Evolutionary conservation across 345 rosid species (phyloP).

Genomic region (Lepidium aucheri): DNA sequence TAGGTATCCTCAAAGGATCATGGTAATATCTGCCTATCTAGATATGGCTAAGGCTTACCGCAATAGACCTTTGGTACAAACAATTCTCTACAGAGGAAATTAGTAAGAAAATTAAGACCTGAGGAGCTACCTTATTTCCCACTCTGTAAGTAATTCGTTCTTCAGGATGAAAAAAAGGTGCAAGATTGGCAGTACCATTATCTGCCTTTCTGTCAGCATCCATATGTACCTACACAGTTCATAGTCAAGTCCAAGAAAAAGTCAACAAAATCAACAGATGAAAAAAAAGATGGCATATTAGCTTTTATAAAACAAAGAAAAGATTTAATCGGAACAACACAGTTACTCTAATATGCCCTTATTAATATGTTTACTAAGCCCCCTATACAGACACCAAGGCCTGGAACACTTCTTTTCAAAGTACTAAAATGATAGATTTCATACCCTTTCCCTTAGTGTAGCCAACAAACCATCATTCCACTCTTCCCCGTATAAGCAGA

Average conservation of each 20-base stretch:
- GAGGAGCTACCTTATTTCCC: slow-evolving; percentile 58
- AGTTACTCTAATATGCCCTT: background rate
- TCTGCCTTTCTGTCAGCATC: slow-evolving; percentile 75
- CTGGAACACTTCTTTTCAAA: background rate
- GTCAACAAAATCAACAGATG: background rate
- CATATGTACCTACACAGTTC: slow-evolving; percentile 72
- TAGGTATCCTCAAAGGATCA: background rate
- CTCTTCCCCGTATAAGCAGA: slow-evolving; percentile 67
- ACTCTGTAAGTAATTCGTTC: slow-evolving; percentile 69
- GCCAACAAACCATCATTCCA: slow-evolving; percentile 96
- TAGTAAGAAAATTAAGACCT: background rate
- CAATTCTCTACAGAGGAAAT: background rate
- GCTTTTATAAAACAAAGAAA: background rate
- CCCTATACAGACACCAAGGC: background rate
- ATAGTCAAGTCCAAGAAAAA: slow-evolving; percentile 2
- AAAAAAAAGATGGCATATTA: background rate
- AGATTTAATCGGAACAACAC: background rate
- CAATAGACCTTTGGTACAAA: background rate
- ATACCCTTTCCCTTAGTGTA: slow-evolving; percentile 89
- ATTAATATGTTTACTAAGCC: background rate
- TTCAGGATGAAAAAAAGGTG: slow-evolving; percentile 34
- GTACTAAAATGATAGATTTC: slow-evolving; percentile 6
- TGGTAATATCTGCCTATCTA: background rate
- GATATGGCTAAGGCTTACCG: background rate
- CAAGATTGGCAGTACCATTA: slow-evolving; percentile 38